Evolutionary conservation across 176 grass and related monocot genomes (phyloP), one percentile per base, ranked within the genome.

Genomic region (Eleusine indica): DNA sequence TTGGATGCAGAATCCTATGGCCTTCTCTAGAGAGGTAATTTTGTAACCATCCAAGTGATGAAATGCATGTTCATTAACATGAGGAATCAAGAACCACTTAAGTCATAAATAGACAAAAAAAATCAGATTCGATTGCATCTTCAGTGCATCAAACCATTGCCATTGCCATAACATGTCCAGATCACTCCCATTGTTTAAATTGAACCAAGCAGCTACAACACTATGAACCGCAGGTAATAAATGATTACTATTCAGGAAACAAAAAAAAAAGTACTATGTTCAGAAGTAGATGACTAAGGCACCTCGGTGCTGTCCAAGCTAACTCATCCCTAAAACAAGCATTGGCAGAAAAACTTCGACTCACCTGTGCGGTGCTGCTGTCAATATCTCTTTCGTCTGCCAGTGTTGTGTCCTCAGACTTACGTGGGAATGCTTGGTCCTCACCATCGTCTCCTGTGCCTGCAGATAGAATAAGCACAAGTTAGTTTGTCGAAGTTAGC

Each of bases 401-500:
- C 61, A 32, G 28, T 53, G 18, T 17, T 28, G 0, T 51, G 11
- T 19, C 60, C 47, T 25, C 49, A 3, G 21, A 21, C 14, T 21
- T 84, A 39, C 32, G 19, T 17, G 7, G 44, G 19, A 48, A 83
- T 67, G 32, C 37, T 75, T 83, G 16, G 0, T n/a, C 81, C 60
- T 53, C 62, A 4, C 30, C 12, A 67, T 67, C 61, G 1, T 67
- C 35, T 43, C 28, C 72, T 48, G 19, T 11, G 7, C 71, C 71
- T 87, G 52, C 28, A 35, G 5, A 28, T 46, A 60, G 9, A 68
- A 73, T 46, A 56, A 68, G 41, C 61, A 57, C 15, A 16, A 74
- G n/a, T 77, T 62, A 17, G 41, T 72, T 73, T 66, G 25, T 47
- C 18, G 42, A 82, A 72, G 58, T 78, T 73, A 70, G 72, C 42